Conservation (phyloP, 352 stramenopile genomes). For the Aphanomyces stellatus region DNA sequence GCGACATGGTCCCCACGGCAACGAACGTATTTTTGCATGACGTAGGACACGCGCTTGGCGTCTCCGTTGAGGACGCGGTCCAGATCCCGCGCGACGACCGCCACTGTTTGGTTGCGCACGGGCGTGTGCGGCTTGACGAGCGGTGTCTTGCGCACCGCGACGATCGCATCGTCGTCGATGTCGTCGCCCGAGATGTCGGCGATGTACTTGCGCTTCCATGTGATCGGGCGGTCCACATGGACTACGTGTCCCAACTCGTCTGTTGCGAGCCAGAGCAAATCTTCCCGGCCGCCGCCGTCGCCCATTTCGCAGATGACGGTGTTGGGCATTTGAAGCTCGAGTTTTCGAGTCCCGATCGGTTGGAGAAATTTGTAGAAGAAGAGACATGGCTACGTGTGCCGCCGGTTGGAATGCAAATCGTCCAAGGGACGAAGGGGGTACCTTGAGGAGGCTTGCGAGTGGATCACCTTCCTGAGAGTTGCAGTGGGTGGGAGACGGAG, state of each 20-base stretch:
- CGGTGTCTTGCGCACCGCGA: constrained; percentile 50
- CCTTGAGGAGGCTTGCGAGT: constrained; percentile 13
- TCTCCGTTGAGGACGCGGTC: constrained; percentile 48
- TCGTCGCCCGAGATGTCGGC: constrained; percentile 31
- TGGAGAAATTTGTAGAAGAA: constrained; percentile 83
- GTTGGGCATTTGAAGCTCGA: constrained; percentile 48
- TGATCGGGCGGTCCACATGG: constrained; percentile 34
- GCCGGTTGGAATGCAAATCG: too few species aligned
- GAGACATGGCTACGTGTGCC: constrained; percentile 43
- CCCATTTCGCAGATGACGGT: constrained; percentile 54
- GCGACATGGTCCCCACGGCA: constrained; percentile 58
- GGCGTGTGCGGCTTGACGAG: constrained; percentile 36
- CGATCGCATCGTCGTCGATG: constrained; percentile 26
- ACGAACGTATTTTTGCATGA: constrained; percentile 58
- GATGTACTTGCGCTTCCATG: constrained; percentile 52
- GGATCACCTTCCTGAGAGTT: not conserved
- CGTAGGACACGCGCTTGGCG: constrained; percentile 41
- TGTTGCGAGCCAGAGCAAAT: constrained; percentile 49
- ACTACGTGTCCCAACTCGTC: constrained; percentile 39
- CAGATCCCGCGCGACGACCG: constrained; percentile 45
- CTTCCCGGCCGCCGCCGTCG: constrained; percentile 33
- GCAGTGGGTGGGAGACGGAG: not conserved
- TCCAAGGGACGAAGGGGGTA: not conserved
- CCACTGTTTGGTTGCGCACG: constrained; percentile 40
- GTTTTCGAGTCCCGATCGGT: constrained; percentile 37